Percentiles rank a stretch among this genome's conserved stretches.
Evolutionary conservation across 208 protist genomes (phyloP).

Genomic region (Balamuthia mandrillaris): DNA sequence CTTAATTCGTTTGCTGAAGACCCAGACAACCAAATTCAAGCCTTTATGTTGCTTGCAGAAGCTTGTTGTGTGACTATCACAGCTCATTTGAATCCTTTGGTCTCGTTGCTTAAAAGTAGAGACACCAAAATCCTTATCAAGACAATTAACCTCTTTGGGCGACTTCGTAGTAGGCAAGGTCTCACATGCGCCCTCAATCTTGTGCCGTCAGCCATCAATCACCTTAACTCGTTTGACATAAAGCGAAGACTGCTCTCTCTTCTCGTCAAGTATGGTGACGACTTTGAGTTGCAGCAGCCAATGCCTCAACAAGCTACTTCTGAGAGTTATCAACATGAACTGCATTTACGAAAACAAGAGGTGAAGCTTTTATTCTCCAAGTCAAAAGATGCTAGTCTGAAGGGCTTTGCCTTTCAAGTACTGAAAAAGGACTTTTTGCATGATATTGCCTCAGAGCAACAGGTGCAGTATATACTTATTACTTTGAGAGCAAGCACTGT

Average conservation of each 20-base stretch:
- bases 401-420: too few relatives aligned
- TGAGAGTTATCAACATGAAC: too few relatives aligned
- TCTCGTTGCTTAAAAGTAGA: neutral
- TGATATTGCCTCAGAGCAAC: too few relatives aligned
- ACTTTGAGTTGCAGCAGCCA: too few relatives aligned
- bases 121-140: slow-evolving; percentile 34
- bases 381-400: too few relatives aligned
- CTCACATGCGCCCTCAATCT: neutral
- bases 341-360: too few relatives aligned
- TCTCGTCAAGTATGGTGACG: slow-evolving; percentile 29
- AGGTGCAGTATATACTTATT: too few relatives aligned
- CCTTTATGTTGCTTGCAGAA: neutral
- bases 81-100: neutral
- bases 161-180: too few relatives aligned
- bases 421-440: too few relatives aligned
- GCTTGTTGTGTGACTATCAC: neutral
- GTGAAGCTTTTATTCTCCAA: too few relatives aligned
- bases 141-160: neutral
- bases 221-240: neutral
- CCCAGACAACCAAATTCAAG: neutral
- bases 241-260: neutral
- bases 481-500: too few relatives aligned
- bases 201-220: slow-evolving; percentile 18
- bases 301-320: too few relatives aligned
- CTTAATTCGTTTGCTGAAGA: slow-evolving; percentile 10